Evolutionary conservation across 2,329 filamentous ascomycete genomes (phyloP).

Genomic region (Ceratocystis diversiconidia): DNA sequence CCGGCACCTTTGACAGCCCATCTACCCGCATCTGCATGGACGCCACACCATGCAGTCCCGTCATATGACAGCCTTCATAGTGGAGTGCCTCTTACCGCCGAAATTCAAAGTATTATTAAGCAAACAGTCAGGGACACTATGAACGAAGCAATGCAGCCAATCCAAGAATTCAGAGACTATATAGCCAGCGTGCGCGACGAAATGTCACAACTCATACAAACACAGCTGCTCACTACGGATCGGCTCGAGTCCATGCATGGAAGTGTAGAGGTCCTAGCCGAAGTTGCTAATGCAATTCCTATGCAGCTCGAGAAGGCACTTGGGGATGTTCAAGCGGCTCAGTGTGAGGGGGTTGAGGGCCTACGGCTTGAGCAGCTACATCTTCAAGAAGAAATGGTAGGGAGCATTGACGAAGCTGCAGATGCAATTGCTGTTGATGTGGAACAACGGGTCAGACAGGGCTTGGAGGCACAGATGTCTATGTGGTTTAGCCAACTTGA

Average conservation of each 20-base stretch:
- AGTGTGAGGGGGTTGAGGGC: neutral
- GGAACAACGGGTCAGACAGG: neutral
- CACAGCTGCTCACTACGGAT: neutral
- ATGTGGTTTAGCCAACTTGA: neutral
- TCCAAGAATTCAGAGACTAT: neutral
- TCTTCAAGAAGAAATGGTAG: neutral
- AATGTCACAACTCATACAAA: neutral
- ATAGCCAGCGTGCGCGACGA: neutral
- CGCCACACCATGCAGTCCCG: neutral
- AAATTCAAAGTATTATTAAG: neutral
- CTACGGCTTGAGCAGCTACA: slow-evolving; percentile 2
- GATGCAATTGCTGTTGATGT: neutral
- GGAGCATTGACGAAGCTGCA: neutral
- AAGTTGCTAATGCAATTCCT: neutral
- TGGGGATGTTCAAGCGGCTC: slow-evolving; percentile 1
- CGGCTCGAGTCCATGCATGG: neutral
- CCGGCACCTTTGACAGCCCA: neutral
- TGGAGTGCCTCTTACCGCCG: neutral
- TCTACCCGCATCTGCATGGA: neutral
- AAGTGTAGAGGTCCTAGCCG: neutral
- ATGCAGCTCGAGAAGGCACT: neutral
- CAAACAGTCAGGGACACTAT: neutral
- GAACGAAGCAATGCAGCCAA: slow-evolving; percentile 3
- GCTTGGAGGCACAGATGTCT: neutral
- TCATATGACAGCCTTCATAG: neutral